Evolutionary conservation across 176 grass and related monocot species (phyloP).

Genomic region (Typha latifolia): DNA sequence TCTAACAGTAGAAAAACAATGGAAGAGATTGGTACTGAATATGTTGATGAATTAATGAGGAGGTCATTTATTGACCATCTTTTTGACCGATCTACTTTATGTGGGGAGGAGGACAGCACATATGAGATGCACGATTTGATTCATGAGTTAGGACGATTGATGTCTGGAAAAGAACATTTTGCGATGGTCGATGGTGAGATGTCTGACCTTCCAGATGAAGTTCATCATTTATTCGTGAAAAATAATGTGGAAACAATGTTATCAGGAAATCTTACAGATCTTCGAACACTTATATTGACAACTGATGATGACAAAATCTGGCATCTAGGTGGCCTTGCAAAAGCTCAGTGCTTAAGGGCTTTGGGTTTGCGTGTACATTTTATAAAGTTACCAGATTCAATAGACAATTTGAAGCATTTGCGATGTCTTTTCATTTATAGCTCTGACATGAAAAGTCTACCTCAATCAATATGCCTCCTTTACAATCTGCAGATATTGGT

Average conservation of each 20-base stretch:
- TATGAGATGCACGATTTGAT: neutral
- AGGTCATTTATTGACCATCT: neutral
- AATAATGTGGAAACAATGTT: too few species aligned
- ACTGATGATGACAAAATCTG: neutral
- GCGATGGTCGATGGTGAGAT: too few species aligned
- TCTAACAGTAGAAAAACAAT: too few species aligned
- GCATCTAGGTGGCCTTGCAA: constrained; percentile 6
- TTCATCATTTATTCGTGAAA: too few species aligned
- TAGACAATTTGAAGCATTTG: neutral
- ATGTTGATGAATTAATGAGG: neutral
- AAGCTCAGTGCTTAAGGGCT: neutral
- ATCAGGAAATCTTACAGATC: too few species aligned
- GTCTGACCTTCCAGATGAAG: too few species aligned
- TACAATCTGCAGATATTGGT: constrained; percentile 7
- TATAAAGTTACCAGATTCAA: neutral
- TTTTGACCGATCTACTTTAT: neutral
- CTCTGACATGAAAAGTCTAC: neutral
- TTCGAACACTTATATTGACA: neutral
- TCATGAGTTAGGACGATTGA: neutral
- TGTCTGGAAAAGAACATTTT: too few species aligned
- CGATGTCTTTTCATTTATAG: neutral
- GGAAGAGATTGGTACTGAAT: too few species aligned
- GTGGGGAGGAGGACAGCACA: too few species aligned
- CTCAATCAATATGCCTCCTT: constrained; percentile 4
- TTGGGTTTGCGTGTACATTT: neutral